These are phyloP conservation scores for Neurospora pannonica DNA, from an alignment of 495 filamentous ascomycete species.

Conservation along the genomic window DNA sequence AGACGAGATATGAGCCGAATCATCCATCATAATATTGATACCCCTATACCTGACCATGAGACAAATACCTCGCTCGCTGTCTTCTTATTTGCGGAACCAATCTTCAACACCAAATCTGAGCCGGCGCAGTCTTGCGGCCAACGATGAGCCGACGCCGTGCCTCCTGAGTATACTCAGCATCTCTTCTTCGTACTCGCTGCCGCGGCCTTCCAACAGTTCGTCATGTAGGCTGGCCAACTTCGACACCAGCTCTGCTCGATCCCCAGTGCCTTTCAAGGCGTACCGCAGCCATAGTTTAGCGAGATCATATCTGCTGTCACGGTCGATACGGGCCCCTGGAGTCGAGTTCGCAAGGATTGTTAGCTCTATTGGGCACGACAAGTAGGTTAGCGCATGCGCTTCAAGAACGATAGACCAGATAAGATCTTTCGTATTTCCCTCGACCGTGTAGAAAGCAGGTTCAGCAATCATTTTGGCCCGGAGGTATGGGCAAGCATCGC, in stretches of 20 bases:
- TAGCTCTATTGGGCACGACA: too few species aligned
- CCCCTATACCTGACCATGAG: background rate
- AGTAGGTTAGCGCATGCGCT: fast-evolving
- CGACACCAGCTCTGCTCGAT: background rate
- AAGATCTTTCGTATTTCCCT: background rate
- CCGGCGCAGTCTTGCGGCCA: background rate
- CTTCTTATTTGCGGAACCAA: background rate
- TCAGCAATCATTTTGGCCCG: background rate
- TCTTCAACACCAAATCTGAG: background rate
- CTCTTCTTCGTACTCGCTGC: background rate
- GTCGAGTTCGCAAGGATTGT: too few species aligned
- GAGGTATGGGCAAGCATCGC: background rate
- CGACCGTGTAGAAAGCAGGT: background rate
- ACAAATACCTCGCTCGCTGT: background rate
- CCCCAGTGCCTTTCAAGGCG: background rate
- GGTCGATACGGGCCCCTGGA: too few species aligned
- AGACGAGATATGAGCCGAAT: background rate
- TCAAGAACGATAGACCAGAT: background rate
- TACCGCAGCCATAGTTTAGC: background rate
- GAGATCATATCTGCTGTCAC: background rate
- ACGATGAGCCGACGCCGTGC: background rate
- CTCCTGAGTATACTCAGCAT: background rate
- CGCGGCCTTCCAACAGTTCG: background rate
- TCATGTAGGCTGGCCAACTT: background rate
- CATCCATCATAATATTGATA: background rate